Conservation (phyloP, 2,329 filamentous ascomycete species). For the Seiridium unicorne region DNA sequence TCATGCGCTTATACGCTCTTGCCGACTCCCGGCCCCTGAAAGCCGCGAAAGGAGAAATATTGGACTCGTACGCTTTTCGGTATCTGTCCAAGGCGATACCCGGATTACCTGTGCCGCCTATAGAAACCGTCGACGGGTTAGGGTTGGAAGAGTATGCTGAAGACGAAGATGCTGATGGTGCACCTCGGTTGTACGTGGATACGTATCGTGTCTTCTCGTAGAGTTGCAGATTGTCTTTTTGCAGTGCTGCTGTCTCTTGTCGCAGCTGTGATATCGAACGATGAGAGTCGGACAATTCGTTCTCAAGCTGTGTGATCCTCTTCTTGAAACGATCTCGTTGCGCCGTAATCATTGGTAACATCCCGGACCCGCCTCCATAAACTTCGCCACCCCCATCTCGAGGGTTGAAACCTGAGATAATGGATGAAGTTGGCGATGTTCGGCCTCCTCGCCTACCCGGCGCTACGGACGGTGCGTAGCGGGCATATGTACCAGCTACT, state of each 20-base stretch:
- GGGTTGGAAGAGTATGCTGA: conserved; percentile 65
- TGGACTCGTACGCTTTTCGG: conserved; percentile 88
- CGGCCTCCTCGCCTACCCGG: conserved; percentile 64
- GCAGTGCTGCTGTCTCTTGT: conserved; percentile 85
- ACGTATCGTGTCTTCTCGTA: conserved; percentile 98
- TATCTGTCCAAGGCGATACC: conserved; percentile 80
- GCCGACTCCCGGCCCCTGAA: conserved; percentile 93
- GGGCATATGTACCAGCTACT: conserved; percentile 87
- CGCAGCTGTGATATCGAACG: conserved; percentile 79
- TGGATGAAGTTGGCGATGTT: conserved; percentile 91
- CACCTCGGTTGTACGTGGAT: conserved; percentile 82
- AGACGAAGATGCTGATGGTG: conserved; percentile 60
- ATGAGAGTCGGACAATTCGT: conserved; percentile 83
- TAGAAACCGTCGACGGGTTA: conserved; percentile 69
- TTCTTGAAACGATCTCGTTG: conserved; percentile 98
- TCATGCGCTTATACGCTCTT: conserved; percentile 90
- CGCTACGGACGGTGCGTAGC: conserved; percentile 65
- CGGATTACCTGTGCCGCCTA: conserved; percentile 54
- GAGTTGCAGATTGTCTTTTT: conserved; percentile 92
- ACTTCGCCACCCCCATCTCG: conserved; percentile 59
- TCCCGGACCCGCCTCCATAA: conserved; percentile 76
- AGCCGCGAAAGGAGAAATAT: conserved; percentile 91
- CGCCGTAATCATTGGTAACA: conserved; percentile 96
- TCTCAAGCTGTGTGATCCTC: conserved; percentile 86
- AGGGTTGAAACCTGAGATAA: conserved; percentile 94